These are phyloP conservation scores for Aspergillus pseudoviridinutans DNA, from an alignment of 2,329 filamentous ascomycete species.

Conservation along the genomic window DNA sequence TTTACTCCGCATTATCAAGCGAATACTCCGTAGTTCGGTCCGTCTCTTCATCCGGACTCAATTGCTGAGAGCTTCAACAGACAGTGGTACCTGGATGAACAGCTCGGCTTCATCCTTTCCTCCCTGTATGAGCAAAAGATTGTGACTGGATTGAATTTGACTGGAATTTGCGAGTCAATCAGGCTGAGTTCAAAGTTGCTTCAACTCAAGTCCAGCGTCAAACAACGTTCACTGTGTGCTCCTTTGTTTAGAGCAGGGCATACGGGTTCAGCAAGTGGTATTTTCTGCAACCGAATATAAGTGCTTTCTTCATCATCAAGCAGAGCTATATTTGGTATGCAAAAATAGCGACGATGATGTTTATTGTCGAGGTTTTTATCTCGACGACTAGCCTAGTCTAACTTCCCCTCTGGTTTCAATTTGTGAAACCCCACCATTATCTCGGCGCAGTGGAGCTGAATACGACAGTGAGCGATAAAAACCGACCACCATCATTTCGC, in stretches of 20 bases:
- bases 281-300: not conserved
- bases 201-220: not conserved
- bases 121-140: not conserved
- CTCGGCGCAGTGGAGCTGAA: not conserved
- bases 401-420: not conserved
- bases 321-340: not conserved
- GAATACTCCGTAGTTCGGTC: not conserved
- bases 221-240: not conserved
- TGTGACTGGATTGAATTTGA: not conserved
- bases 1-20: constrained; percentile 16
- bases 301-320: not conserved
- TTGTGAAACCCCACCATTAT: not conserved
- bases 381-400: not conserved
- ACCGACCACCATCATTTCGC: not conserved
- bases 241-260: not conserved
- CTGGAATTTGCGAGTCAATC: not conserved
- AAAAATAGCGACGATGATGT: not conserved
- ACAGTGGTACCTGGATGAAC: not conserved
- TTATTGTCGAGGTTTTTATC: not conserved
- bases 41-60: constrained; percentile 3
- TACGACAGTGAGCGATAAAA: not conserved
- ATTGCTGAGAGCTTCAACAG: not conserved
- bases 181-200: not conserved
- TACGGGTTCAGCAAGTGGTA: not conserved
- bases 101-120: not conserved